phyloP scores from a whole-genome alignment of 2,329 filamentous ascomycete genomes.

The Rhynchosporium graminicola region DNA sequence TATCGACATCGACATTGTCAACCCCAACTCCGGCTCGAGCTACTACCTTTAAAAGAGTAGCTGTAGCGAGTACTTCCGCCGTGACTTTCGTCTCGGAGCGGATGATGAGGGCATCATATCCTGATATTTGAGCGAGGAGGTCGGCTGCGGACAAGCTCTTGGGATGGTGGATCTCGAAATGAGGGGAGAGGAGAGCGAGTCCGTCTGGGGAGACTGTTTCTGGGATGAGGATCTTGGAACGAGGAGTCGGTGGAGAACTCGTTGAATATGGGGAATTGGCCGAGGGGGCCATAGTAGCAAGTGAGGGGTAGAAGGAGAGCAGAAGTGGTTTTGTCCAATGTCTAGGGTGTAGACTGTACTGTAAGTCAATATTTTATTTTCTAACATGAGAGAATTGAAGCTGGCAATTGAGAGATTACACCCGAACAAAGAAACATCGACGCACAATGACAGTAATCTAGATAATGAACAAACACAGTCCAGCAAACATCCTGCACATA shows the following conservation, averaged over 20 bases:
- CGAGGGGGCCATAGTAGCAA: constrained; percentile 34
- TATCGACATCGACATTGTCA: constrained; percentile 77
- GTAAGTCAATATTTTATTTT: background rate
- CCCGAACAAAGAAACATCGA: background rate
- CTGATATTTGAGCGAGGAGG: constrained; percentile 64
- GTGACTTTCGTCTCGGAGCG: constrained; percentile 83
- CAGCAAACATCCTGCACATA: background rate
- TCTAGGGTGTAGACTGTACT: background rate
- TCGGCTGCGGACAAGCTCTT: constrained; percentile 63
- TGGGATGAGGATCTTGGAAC: constrained; percentile 63
- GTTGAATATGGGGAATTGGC: constrained; percentile 19
- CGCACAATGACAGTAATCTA: background rate
- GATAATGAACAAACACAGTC: background rate
- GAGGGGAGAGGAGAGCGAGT: constrained; percentile 64
- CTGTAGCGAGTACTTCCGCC: constrained; percentile 63
- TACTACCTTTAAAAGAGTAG: constrained; percentile 71
- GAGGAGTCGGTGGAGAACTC: constrained; percentile 6
- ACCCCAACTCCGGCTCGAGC: constrained; percentile 80
- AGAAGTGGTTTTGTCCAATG: background rate
- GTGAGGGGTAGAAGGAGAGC: background rate
- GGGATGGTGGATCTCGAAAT: constrained; percentile 70
- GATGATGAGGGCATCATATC: constrained; percentile 76
- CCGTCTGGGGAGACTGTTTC: constrained; percentile 82
- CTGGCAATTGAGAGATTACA: background rate
- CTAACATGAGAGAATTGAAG: background rate